Evolutionary conservation across 1,284 basidiomycete genomes (phyloP).

Genomic region (Ganoderma sinense): DNA sequence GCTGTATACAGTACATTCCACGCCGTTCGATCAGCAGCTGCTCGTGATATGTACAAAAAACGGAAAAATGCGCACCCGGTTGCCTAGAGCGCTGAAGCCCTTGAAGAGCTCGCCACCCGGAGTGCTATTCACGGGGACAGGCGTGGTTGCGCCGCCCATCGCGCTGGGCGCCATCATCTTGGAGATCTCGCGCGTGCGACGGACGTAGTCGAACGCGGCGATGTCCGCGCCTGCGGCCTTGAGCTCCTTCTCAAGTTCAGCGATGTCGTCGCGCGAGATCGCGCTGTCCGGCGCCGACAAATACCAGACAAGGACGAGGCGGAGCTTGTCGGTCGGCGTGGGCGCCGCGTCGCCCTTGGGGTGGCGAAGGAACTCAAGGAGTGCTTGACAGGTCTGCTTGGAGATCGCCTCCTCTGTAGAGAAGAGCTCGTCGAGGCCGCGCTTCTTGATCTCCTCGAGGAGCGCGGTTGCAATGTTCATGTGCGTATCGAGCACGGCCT

Average conservation of each 20-base stretch:
- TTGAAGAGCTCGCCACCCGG: slow-evolving; percentile 84
- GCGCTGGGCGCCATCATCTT: slow-evolving; percentile 72
- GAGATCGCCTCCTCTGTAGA: slow-evolving; percentile 93
- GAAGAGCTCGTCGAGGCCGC: slow-evolving; percentile 96
- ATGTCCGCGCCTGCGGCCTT: slow-evolving; percentile 82
- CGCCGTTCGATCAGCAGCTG: background rate
- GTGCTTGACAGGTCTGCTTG: slow-evolving; percentile 84
- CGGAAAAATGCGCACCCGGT: slow-evolving; percentile 65
- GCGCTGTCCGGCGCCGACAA: slow-evolving; percentile 85
- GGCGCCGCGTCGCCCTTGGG: slow-evolving; percentile 70
- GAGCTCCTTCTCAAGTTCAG: slow-evolving; percentile 88
- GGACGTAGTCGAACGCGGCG: slow-evolving; percentile 93
- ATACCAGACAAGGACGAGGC: slow-evolving; percentile 94
- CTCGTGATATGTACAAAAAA: background rate
- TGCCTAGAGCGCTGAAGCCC: slow-evolving; percentile 93
- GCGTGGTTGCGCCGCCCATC: slow-evolving; percentile 74
- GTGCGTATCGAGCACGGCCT: slow-evolving; percentile 96
- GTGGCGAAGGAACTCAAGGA: slow-evolving; percentile 85
- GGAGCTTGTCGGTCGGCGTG: slow-evolving; percentile 88
- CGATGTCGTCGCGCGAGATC: slow-evolving; percentile 86
- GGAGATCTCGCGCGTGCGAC: slow-evolving; percentile 90
- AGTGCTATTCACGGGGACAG: slow-evolving; percentile 72
- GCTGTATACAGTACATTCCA: slow-evolving; percentile 48
- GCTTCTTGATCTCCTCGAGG: slow-evolving; percentile 94
- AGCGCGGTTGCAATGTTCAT: slow-evolving; percentile 99